Percentiles rank a stretch among this genome's conserved stretches.
Conservation (phyloP, 2,329 filamentous ascomycete species). For the Tetracladium maxilliforme region DNA sequence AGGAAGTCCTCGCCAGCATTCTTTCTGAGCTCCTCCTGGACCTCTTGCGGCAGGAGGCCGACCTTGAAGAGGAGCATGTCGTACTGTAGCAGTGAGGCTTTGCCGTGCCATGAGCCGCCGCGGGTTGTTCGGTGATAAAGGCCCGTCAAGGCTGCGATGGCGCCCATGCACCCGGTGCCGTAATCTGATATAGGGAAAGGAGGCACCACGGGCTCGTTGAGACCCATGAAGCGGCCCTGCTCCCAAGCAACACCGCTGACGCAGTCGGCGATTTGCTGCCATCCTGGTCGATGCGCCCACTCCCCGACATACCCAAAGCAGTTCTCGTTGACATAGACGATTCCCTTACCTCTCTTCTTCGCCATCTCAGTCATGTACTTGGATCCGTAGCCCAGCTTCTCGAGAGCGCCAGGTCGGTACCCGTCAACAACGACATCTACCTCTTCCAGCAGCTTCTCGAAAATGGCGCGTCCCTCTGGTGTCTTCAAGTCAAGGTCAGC, state of each 20-base stretch:
- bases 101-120: conserved; percentile 53
- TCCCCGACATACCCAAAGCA: conserved; percentile 53
- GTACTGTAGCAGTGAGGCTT: conserved; percentile 51
- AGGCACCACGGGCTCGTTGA: conserved; percentile 49
- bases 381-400: conserved; percentile 47
- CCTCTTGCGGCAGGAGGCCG: conserved; percentile 35
- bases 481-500: conserved; percentile 48
- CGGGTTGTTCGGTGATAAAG: conserved; percentile 44
- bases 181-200: conserved; percentile 52
- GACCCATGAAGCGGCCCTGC: conserved; percentile 46
- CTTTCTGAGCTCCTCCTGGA: conserved; percentile 34
- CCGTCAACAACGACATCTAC: conserved; percentile 56
- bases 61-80: conserved; percentile 49
- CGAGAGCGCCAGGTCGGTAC: conserved; percentile 51
- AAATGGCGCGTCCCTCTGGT: conserved; percentile 31
- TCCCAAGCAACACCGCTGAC: conserved; percentile 44
- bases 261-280: conserved; percentile 60
- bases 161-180: conserved; percentile 58
- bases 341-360: conserved; percentile 39
- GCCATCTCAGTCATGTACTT: conserved; percentile 36
- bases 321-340: conserved; percentile 56
- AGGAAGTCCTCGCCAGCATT: conserved; percentile 37
- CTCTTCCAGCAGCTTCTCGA: conserved; percentile 43
- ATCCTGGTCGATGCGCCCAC: conserved; percentile 50
- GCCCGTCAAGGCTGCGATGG: conserved; percentile 49